Evolutionary conservation across 148 eudicot species (phyloP).

Genomic region (Linanthus parryae): DNA sequence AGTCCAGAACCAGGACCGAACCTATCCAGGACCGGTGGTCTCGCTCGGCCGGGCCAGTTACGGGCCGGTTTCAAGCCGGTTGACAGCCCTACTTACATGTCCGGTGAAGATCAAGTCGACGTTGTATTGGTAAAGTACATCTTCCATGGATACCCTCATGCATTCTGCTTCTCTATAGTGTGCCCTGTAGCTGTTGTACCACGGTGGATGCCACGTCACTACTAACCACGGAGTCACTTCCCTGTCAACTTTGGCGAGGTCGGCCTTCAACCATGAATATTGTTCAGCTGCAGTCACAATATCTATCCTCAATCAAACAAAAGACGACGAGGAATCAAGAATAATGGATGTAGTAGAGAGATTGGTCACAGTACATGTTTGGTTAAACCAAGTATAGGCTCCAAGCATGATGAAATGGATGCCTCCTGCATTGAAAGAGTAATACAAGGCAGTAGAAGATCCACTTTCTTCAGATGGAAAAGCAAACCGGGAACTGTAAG

Average conservation of each 20-base stretch:
- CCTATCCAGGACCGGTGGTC: too few species aligned
- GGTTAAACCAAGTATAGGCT: slow-evolving; percentile 54
- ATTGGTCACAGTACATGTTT: slow-evolving; percentile 43
- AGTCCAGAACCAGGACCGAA: too few species aligned
- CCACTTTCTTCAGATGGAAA: slow-evolving; percentile 69
- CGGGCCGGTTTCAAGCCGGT: too few species aligned
- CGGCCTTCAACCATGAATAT: slow-evolving; percentile 74
- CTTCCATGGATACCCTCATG: slow-evolving; percentile 86
- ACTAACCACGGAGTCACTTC: slow-evolving; percentile 72
- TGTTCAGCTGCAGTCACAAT: slow-evolving; percentile 55
- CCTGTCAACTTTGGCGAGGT: slow-evolving; percentile 64
- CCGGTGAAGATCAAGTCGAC: slow-evolving; percentile 77
- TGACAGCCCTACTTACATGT: too few species aligned
- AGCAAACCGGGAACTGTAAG: slow-evolving; percentile 78
- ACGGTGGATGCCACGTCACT: slow-evolving; percentile 75
- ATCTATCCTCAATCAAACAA: too few species aligned
- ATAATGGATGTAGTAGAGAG: too few species aligned
- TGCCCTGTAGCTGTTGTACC: slow-evolving; percentile 66
- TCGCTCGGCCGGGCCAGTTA: too few species aligned
- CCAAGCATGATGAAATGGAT: slow-evolving; percentile 84
- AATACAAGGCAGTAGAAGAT: slow-evolving; percentile 65
- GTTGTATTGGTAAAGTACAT: slow-evolving; percentile 47
- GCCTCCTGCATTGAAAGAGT: slow-evolving; percentile 82
- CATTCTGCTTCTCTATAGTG: slow-evolving; percentile 85
- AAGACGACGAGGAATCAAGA: too few species aligned